A percentile compares a stretch with the other conserved stretches of the same genome.
Conservation (phyloP, 257 asterid species). For the Fraxinus americana region DNA sequence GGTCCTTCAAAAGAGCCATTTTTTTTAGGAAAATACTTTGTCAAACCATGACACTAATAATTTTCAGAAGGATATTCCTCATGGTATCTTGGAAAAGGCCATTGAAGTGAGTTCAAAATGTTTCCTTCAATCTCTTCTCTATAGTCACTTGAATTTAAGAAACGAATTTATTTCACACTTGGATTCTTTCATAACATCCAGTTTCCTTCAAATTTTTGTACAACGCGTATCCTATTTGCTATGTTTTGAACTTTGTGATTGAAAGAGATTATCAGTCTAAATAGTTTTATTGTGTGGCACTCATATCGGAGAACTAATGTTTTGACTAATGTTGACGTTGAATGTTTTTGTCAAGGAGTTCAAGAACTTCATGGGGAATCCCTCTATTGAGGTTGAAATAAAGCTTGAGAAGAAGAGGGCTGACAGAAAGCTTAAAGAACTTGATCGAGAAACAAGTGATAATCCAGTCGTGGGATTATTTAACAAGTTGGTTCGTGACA, state of each 20-base stretch:
- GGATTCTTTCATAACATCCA: no score
- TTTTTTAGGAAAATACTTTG: slow-evolving; percentile 33
- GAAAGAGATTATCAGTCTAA: no score
- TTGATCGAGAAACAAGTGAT: slow-evolving; percentile 63
- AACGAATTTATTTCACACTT: not conserved
- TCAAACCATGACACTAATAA: slow-evolving; percentile 31
- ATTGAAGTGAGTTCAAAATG: slow-evolving; percentile 45
- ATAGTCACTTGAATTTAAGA: not conserved
- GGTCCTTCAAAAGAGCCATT: slow-evolving; percentile 37
- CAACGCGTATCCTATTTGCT: no score
- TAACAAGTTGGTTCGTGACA: slow-evolving; percentile 60
- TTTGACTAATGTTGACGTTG: no score
- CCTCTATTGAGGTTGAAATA: slow-evolving; percentile 21
- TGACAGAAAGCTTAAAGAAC: slow-evolving; percentile 78
- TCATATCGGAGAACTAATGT: no score
- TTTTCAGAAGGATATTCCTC: slow-evolving; percentile 47
- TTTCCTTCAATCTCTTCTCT: slow-evolving; percentile 5
- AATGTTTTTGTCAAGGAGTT: no score
- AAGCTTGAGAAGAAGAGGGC: slow-evolving; percentile 94
- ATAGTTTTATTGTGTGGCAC: no score
- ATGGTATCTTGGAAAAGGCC: slow-evolving; percentile 43
- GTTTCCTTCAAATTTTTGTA: no score
- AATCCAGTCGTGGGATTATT: slow-evolving; percentile 63
- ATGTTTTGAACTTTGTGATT: no score
- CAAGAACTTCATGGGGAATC: no score